A percentile compares a stretch with the other conserved stretches of the same genome.
Evolutionary conservation across 2,329 filamentous ascomycete species (phyloP).

Genomic region (Orbilia quercus): DNA sequence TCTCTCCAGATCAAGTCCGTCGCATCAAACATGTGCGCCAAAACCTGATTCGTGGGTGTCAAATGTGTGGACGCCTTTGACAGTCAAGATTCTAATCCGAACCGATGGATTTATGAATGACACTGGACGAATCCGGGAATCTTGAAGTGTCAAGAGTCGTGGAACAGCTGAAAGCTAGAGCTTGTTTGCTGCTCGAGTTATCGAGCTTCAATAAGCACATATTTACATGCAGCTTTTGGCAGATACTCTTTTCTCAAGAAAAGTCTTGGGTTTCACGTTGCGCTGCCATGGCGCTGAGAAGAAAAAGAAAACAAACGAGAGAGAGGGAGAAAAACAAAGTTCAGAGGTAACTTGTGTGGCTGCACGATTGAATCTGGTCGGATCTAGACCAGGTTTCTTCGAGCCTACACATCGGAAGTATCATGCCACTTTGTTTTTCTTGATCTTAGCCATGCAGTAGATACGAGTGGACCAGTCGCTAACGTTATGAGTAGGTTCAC

Average conservation of each 20-base stretch:
- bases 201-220: background rate
- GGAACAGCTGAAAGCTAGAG: background rate
- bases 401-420: background rate
- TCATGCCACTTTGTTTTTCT: background rate
- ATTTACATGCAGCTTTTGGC: too few relatives aligned
- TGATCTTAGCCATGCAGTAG: background rate
- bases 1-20: background rate
- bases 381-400: conserved; percentile 9
- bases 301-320: background rate
- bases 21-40: conserved; percentile 7
- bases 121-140: background rate
- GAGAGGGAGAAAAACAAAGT: background rate
- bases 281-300: background rate
- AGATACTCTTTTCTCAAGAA: too few relatives aligned
- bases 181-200: background rate
- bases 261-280: too few relatives aligned
- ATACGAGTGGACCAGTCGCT: background rate
- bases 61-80: background rate
- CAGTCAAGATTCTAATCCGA: background rate
- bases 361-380: background rate
- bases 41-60: background rate
- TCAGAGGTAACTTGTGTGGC: background rate
- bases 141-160: background rate
- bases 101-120: background rate
- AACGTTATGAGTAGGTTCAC: too few relatives aligned